Evolutionary conservation across 2,329 filamentous ascomycete genomes (phyloP).

Genomic region (Madurella mycetomatis): DNA sequence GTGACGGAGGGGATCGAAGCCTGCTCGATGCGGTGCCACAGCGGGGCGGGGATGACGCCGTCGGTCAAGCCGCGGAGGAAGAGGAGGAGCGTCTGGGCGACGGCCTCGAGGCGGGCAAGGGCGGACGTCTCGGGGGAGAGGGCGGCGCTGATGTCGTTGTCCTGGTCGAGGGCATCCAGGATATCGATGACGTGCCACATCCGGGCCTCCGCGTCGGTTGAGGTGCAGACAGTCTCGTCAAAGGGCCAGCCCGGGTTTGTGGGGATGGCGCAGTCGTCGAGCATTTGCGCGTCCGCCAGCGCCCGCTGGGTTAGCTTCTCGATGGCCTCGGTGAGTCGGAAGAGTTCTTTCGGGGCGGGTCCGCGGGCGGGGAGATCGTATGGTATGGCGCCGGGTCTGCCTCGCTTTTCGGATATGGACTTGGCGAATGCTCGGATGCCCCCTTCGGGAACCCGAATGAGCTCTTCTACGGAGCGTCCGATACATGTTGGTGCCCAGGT

Average conservation of each 20-base stretch:
- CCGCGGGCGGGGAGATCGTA: conserved; percentile 60
- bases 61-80: conserved; percentile 75
- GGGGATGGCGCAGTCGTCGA: conserved; percentile 50
- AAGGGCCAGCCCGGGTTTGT: conserved; percentile 59
- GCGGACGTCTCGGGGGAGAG: conserved; percentile 61
- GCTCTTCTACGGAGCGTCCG: conserved; percentile 79
- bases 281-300: conserved; percentile 58
- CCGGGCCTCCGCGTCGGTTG: conserved; percentile 27
- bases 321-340: conserved; percentile 80
- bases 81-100: conserved; percentile 65
- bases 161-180: conserved; percentile 69
- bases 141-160: conserved; percentile 54
- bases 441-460: conserved; percentile 79
- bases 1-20: conserved; percentile 31
- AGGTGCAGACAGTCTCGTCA: conserved; percentile 37
- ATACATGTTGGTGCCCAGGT: conserved; percentile 79
- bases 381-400: conserved; percentile 44
- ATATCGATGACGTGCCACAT: conserved; percentile 35
- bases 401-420: conserved; percentile 30
- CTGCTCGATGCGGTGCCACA: conserved; percentile 68
- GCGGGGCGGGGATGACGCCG: conserved; percentile 64
- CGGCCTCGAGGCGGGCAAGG: conserved; percentile 66
- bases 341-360: conserved; percentile 83
- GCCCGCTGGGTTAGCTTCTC: conserved; percentile 53
- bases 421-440: conserved; percentile 59